Evolutionary conservation across 2,329 filamentous ascomycete genomes (phyloP).

Genomic region (Ceratocystiopsis sp.): DNA sequence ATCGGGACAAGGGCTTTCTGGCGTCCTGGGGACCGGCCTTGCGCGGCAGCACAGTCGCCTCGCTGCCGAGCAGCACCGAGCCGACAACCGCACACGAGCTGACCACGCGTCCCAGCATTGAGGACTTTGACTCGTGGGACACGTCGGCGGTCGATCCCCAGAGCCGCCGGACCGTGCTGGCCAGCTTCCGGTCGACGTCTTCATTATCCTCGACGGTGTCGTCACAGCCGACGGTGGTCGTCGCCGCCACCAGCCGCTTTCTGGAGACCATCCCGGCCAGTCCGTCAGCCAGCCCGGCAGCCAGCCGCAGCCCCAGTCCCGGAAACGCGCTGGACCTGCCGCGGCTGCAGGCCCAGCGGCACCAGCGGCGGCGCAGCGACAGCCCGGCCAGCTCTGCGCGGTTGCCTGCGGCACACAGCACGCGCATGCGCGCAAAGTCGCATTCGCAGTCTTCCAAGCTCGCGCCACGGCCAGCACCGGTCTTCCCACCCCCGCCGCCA

Average conservation of each 20-base stretch:
- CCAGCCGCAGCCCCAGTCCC: constrained; percentile 48
- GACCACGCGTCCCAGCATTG: constrained; percentile 17
- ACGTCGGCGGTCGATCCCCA: constrained; percentile 49
- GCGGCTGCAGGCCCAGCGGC: constrained; percentile 26
- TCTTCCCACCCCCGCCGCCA: background rate
- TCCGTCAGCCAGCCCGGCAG: constrained; percentile 45
- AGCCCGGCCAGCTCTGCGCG: constrained; percentile 23
- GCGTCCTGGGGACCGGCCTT: too few relatives aligned
- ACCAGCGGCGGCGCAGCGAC: constrained; percentile 31
- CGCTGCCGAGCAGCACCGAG: constrained; percentile 7
- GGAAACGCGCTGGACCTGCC: constrained; percentile 37
- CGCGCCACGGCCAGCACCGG: background rate
- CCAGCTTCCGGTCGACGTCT: constrained; percentile 25
- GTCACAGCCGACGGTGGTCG: too few relatives aligned
- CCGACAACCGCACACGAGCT: too few relatives aligned
- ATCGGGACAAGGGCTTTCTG: too few relatives aligned
- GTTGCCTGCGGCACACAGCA: constrained; percentile 1
- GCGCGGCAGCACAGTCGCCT: constrained; percentile 8
- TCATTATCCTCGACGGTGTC: background rate
- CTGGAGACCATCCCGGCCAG: constrained; percentile 58
- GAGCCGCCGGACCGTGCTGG: constrained; percentile 39
- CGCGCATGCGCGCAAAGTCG: constrained; percentile 4
- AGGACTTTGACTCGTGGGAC: constrained; percentile 65
- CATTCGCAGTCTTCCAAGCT: constrained; percentile 14
- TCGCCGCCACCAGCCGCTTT: constrained; percentile 23